phyloP scores from a whole-genome alignment of 2,329 filamentous ascomycete species.

The Aspergillus pseudotamarii region DNA sequence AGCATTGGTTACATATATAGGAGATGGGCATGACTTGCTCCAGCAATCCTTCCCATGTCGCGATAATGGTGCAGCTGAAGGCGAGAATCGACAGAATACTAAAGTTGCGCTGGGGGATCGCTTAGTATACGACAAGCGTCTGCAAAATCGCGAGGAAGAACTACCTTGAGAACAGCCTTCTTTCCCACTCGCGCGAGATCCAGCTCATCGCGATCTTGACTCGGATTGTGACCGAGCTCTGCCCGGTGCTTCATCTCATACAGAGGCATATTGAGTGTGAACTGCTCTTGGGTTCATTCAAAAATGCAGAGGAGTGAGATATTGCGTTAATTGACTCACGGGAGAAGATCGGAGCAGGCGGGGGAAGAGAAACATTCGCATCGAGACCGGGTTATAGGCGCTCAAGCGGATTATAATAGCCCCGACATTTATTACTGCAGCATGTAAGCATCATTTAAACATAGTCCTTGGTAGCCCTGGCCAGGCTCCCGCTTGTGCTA shows the following conservation, averaged over 20 bases:
- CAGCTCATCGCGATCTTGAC: constrained; percentile 14
- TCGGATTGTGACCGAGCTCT: not conserved
- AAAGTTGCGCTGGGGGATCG: constrained; percentile 22
- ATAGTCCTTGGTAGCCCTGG: too few species aligned
- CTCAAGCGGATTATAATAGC: not conserved
- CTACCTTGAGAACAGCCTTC: constrained; percentile 22
- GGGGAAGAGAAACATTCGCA: not conserved
- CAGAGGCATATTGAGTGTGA: constrained; percentile 3
- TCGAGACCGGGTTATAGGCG: not conserved
- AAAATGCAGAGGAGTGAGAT: not conserved
- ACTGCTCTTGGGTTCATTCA: not conserved
- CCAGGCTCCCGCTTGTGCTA: not conserved
- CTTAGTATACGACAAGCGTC: not conserved
- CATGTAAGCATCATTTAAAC: not conserved
- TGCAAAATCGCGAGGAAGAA: not conserved
- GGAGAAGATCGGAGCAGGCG: accelerated
- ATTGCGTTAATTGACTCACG: not conserved
- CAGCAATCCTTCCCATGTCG: constrained; percentile 26
- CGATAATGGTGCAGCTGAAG: constrained; percentile 27
- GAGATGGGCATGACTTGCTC: constrained; percentile 6
- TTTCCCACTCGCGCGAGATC: constrained; percentile 23
- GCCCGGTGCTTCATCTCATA: constrained; percentile 9
- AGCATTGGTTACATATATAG: not conserved
- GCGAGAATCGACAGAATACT: constrained; percentile 23
- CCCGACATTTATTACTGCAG: not conserved